phyloP scores from a whole-genome alignment of 2,329 filamentous ascomycete genomes.

The Acrocalymma vagum region DNA sequence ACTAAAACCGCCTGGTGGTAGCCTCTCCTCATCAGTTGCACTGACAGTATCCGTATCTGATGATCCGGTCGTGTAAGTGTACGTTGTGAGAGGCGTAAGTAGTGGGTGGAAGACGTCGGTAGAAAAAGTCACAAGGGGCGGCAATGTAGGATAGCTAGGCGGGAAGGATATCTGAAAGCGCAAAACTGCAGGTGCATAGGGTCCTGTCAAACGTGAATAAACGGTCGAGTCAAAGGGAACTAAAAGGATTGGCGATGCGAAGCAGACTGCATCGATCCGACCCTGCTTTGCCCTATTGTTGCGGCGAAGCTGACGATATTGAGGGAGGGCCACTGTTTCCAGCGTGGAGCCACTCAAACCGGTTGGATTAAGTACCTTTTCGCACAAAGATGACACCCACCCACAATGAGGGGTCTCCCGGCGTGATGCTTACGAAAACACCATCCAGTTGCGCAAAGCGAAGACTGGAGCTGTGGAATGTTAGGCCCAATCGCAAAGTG shows the following conservation, averaged over 20 bases:
- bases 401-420: slow-evolving; percentile 84
- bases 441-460: slow-evolving; percentile 85
- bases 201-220: slow-evolving; percentile 66
- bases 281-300: no score
- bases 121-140: slow-evolving; percentile 86
- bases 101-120: slow-evolving; percentile 96
- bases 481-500: slow-evolving; percentile 31
- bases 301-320: background rate
- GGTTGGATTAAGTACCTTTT: slow-evolving; percentile 68
- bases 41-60: slow-evolving; percentile 81
- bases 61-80: slow-evolving; percentile 83
- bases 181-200: slow-evolving; percentile 86
- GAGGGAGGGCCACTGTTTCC: no score
- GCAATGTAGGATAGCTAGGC: slow-evolving; percentile 76
- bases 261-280: no score
- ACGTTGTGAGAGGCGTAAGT: slow-evolving; percentile 91
- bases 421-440: slow-evolving; percentile 84
- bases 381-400: slow-evolving; percentile 91
- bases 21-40: slow-evolving; percentile 80
- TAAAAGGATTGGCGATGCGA: slow-evolving; percentile 13
- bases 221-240: slow-evolving; percentile 11
- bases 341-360: no score
- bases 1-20: slow-evolving; percentile 90
- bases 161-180: slow-evolving; percentile 92
- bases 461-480: slow-evolving; percentile 72